phyloP scores from a whole-genome alignment of 2,329 filamentous ascomycete genomes.

The Arthrobotrys megalospora region DNA sequence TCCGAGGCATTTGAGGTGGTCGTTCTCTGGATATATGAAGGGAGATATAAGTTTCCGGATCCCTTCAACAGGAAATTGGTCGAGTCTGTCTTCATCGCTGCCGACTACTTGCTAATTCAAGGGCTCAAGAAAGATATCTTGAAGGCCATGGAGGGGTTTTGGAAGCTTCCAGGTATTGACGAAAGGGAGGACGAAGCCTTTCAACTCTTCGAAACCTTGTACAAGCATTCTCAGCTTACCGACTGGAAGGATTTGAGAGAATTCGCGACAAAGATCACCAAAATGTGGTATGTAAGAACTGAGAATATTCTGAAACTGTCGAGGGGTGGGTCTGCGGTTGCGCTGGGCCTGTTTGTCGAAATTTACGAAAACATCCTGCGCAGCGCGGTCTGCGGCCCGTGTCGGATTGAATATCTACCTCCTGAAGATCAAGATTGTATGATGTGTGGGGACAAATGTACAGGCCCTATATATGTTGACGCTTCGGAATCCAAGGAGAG shows the following conservation, averaged over 20 bases:
- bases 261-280: not conserved
- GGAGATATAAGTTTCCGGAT: not conserved
- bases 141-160: not conserved
- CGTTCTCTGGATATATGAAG: constrained; percentile 25
- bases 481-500: too few relatives aligned
- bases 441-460: too few relatives aligned
- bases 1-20: not conserved
- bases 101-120: constrained; percentile 5
- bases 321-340: not conserved
- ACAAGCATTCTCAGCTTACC: not conserved
- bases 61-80: not conserved
- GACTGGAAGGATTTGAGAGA: not conserved
- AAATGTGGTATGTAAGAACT: not conserved
- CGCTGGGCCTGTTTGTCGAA: too few relatives aligned
- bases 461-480: too few relatives aligned
- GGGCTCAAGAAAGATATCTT: constrained; percentile 4
- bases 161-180: not conserved
- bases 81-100: not conserved
- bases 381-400: too few relatives aligned
- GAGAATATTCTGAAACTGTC: not conserved
- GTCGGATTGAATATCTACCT: too few relatives aligned
- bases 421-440: too few relatives aligned
- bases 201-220: not conserved
- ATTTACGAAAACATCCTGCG: too few relatives aligned
- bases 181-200: not conserved